Percentiles rank a stretch among this genome's conserved stretches.
These are phyloP conservation scores for Camelina hispida DNA, from an alignment of 345 rosid genomes.

Conservation along the genomic window DNA sequence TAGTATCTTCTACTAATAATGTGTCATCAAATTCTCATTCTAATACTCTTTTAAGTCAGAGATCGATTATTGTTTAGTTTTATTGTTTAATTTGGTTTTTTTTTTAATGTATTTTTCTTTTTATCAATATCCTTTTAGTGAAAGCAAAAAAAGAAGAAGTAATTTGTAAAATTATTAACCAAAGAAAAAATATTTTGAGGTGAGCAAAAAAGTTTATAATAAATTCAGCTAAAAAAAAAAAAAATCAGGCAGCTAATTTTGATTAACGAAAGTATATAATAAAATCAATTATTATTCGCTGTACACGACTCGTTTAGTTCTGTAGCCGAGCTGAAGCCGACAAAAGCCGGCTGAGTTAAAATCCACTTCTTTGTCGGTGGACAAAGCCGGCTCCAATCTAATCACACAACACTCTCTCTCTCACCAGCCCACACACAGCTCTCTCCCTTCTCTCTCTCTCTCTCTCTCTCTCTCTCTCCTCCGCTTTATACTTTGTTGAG, in stretches of 20 bases:
- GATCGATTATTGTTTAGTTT: no score
- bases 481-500: slow-evolving; percentile 28
- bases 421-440: slow-evolving; percentile 40
- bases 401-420: slow-evolving; percentile 36
- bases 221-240: neutral
- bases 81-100: no score
- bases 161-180: no score
- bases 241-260: no score
- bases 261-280: neutral
- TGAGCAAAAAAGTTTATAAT: neutral
- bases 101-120: no score
- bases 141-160: no score
- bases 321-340: neutral
- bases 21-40: no score
- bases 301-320: neutral
- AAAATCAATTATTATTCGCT: neutral
- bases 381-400: slow-evolving; percentile 39
- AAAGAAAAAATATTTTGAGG: no score
- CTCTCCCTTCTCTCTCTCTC: slow-evolving; percentile 7
- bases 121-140: no score
- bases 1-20: no score
- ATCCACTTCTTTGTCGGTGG: slow-evolving; percentile 48
- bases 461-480: slow-evolving; percentile 37
- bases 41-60: no score
- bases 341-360: neutral